Evolutionary conservation across 148 eudicot genomes (phyloP).

Genomic region (Euryodendron excelsum): DNA sequence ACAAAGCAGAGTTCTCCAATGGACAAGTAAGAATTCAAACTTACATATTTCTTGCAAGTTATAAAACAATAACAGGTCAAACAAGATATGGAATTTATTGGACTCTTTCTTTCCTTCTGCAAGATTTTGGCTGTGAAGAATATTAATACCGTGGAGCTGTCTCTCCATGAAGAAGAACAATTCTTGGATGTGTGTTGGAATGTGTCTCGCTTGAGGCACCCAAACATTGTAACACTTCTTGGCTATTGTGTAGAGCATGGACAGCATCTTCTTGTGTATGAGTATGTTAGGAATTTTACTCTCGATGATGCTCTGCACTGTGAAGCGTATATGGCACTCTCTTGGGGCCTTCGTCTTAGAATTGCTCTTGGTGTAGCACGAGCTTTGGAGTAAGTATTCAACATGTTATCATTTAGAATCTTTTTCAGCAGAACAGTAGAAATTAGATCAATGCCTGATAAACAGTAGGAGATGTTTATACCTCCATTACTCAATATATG

Average conservation of each 20-base stretch:
- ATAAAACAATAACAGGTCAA: no score
- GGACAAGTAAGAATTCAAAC: constrained; percentile 51
- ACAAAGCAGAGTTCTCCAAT: constrained; percentile 75
- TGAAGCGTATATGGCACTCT: constrained; percentile 53
- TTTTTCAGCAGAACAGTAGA: neutral
- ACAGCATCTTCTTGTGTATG: constrained; percentile 74
- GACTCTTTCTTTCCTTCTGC: constrained; percentile 17
- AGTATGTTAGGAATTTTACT: constrained; percentile 60
- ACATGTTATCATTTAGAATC: no score
- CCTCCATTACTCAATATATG: no score
- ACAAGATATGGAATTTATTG: neutral
- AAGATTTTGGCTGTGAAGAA: constrained; percentile 79
- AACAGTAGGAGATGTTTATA: no score
- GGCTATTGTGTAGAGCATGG: constrained; percentile 88
- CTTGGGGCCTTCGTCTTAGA: constrained; percentile 75
- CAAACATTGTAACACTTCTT: constrained; percentile 63
- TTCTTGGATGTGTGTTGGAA: constrained; percentile 63
- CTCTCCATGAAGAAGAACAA: constrained; percentile 79
- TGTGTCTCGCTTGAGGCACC: constrained; percentile 75
- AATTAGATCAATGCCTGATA: neutral
- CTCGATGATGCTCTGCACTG: constrained; percentile 74
- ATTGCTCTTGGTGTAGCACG: constrained; percentile 79
- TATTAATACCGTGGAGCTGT: constrained; percentile 55
- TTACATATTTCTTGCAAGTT: neutral
- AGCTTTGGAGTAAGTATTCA: constrained; percentile 71